Evolutionary conservation across 331 rosid genomes (phyloP).

Genomic region (Rhamnella rubrinervis): DNA sequence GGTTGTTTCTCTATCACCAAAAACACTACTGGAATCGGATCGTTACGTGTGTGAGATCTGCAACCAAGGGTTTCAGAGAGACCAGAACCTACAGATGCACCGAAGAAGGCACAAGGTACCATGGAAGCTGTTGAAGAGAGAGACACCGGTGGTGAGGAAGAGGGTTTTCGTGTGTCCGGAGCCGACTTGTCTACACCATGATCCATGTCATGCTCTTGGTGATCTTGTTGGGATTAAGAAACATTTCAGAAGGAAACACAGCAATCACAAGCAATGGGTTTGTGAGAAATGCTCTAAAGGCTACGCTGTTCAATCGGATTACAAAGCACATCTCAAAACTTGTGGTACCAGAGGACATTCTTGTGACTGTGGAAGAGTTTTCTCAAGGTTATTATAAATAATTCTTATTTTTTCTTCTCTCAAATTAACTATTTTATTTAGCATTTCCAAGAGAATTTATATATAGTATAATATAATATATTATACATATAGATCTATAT

Average conservation of each 20-base stretch:
- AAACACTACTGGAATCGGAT: conserved; percentile 92
- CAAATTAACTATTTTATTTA: background rate
- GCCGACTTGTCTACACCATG: conserved; percentile 92
- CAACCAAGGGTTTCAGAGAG: conserved; percentile 98
- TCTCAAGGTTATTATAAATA: conserved; percentile 59
- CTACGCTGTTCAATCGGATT: conserved; percentile 97
- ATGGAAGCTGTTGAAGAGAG: conserved; percentile 92
- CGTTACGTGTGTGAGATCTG: conserved; percentile 99
- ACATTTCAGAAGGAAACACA: conserved; percentile 89
- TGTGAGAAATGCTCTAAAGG: conserved; percentile 87
- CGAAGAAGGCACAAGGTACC: conserved; percentile 95
- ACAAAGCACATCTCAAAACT: conserved; percentile 95
- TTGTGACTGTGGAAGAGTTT: conserved; percentile 95
- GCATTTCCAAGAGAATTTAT: no score
- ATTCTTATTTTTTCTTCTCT: background rate
- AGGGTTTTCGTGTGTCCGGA: conserved; percentile 96
- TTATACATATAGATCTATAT: background rate
- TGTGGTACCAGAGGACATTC: conserved; percentile 98
- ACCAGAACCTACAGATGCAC: conserved; percentile 99
- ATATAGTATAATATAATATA: no score
- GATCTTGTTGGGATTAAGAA: conserved; percentile 97
- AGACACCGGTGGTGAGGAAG: conserved; percentile 76
- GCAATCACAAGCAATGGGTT: conserved; percentile 95
- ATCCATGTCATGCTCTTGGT: conserved; percentile 96
- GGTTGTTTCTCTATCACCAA: conserved; percentile 95